These are phyloP conservation scores for Geoglossum glabrum DNA, from an alignment of 495 filamentous ascomycete species.

Conservation along the genomic window DNA sequence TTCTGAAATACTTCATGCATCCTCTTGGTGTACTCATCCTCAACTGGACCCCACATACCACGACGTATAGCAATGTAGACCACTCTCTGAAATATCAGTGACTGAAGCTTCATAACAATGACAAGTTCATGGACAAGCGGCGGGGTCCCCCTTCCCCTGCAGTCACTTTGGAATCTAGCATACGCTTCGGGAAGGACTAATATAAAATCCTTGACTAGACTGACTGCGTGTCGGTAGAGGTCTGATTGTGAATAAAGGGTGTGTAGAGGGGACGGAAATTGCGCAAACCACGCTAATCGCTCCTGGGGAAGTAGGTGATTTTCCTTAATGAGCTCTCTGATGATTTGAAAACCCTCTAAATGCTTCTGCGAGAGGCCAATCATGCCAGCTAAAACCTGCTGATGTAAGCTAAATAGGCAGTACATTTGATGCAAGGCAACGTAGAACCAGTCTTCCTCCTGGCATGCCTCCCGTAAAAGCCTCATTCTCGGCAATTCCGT, in stretches of 20 bases:
- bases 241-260: background rate
- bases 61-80: constrained; percentile 35
- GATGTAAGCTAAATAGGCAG: constrained; percentile 26
- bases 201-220: constrained; percentile 17
- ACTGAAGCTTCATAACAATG: constrained; percentile 26
- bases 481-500: constrained; percentile 24
- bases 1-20: constrained; percentile 10
- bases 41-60: constrained; percentile 12
- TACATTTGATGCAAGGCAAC: constrained; percentile 48
- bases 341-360: constrained; percentile 12
- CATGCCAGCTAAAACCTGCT: constrained; percentile 2
- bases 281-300: background rate
- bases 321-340: constrained; percentile 19
- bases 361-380: constrained; percentile 8
- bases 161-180: constrained; percentile 16
- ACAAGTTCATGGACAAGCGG: constrained; percentile 40
- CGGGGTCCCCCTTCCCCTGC: constrained; percentile 26
- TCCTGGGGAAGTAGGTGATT: constrained; percentile 16
- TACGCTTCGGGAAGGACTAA: constrained; percentile 18
- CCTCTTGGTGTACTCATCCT: constrained; percentile 10
- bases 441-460: constrained; percentile 36
- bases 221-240: constrained; percentile 1
- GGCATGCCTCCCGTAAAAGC: constrained; percentile 37
- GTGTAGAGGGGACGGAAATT: constrained; percentile 1
- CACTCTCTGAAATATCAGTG: constrained; percentile 34